Percentiles rank a stretch among this genome's conserved stretches.
These are phyloP conservation scores for Grosmannia clavigera DNA, from an alignment of 2,329 filamentous ascomycete species.

Conservation along the genomic window DNA sequence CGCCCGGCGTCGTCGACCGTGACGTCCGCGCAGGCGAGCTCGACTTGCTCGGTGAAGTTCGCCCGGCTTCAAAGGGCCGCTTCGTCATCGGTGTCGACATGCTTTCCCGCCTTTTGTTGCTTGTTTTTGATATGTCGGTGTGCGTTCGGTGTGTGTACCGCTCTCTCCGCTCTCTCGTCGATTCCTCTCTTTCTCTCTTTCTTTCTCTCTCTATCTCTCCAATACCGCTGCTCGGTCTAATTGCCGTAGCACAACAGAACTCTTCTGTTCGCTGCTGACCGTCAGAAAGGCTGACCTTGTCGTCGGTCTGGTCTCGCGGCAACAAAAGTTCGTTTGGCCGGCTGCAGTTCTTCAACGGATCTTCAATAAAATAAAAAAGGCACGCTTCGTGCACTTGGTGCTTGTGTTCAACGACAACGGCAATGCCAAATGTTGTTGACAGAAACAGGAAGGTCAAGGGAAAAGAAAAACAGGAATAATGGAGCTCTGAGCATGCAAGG, in stretches of 20 bases:
- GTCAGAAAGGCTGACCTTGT: too few species aligned
- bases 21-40: background rate
- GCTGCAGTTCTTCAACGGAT: background rate
- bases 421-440: background rate
- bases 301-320: too few species aligned
- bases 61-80: conserved; percentile 37
- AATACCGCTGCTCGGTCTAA: too few species aligned
- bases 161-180: too few species aligned
- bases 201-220: background rate
- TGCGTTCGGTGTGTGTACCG: too few species aligned
- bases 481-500: background rate
- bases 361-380: background rate
- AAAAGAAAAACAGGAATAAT: background rate
- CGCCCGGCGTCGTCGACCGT: background rate
- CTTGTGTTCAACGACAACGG: background rate
- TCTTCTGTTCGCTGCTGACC: too few species aligned
- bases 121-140: too few species aligned
- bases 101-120: too few species aligned
- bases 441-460: background rate
- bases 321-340: too few species aligned
- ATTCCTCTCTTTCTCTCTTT: background rate
- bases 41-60: conserved; percentile 15
- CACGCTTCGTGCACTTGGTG: background rate
- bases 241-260: too few species aligned
- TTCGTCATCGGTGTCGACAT: conserved; percentile 41